A percentile compares a stretch with the other conserved stretches of the same genome.
These are phyloP conservation scores for Ulota crispa DNA, from an alignment of 225 moss, liverwort and hornwort species.

Conservation along the genomic window DNA sequence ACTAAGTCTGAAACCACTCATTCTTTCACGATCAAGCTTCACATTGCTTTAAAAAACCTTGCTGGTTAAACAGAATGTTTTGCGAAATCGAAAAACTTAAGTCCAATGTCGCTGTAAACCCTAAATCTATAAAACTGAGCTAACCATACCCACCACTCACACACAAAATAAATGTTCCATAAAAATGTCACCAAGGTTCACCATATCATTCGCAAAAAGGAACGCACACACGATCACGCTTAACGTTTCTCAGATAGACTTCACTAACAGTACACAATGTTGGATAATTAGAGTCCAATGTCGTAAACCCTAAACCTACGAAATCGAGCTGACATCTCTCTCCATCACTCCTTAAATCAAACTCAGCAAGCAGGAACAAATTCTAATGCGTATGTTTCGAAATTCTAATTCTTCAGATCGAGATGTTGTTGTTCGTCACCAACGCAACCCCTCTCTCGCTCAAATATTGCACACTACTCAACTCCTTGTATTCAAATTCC, in stretches of 20 bases:
- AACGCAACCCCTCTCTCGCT: not conserved
- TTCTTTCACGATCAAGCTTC: no score
- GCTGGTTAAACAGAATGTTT: not conserved
- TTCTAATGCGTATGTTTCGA: not conserved
- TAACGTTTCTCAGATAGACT: not conserved
- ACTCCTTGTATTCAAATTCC: not conserved
- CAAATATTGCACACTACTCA: not conserved
- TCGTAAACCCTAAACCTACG: conserved; percentile 43
- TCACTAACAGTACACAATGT: not conserved
- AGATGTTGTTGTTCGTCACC: not conserved
- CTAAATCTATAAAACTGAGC: not conserved
- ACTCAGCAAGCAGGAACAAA: not conserved
- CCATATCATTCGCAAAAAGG: not conserved
- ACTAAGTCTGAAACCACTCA: no score
- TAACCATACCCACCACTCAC: no score
- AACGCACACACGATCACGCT: not conserved
- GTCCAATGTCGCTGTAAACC: not conserved
- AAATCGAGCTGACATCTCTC: not conserved
- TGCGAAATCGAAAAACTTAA: not conserved
- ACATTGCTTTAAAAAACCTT: no score
- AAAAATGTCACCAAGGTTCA: not conserved
- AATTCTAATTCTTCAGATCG: not conserved
- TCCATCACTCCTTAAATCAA: not conserved
- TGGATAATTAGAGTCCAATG: not conserved
- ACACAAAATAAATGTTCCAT: not conserved